Percentiles rank a stretch among this genome's conserved stretches.
phyloP scores from a whole-genome alignment of 2,329 filamentous ascomycete genomes.

The Exophiala sp. region DNA sequence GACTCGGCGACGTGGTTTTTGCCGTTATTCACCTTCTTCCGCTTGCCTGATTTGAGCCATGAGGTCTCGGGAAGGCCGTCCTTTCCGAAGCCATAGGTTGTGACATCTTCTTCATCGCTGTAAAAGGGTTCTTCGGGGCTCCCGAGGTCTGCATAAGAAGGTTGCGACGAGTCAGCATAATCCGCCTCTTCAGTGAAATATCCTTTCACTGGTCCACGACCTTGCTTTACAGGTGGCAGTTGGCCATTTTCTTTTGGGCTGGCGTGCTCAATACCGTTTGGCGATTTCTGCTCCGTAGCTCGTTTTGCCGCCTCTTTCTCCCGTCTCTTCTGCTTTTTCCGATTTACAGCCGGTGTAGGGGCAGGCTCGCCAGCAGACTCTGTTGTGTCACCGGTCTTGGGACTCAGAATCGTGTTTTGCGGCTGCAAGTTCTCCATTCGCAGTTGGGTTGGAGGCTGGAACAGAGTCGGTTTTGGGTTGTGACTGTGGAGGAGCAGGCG shows the following conservation, averaged over 20 bases:
- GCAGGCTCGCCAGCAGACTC: slow-evolving; percentile 27
- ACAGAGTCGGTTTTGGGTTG: slow-evolving; percentile 11
- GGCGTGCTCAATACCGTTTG: slow-evolving; percentile 28
- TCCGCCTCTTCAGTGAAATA: slow-evolving; percentile 31
- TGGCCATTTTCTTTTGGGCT: slow-evolving; percentile 15
- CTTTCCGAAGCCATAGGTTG: slow-evolving; percentile 34
- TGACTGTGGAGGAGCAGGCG: slow-evolving; percentile 13
- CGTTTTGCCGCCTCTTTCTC: slow-evolving; percentile 74
- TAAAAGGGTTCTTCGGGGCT: slow-evolving; percentile 52
- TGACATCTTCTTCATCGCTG: slow-evolving; percentile 51
- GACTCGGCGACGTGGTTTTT: slow-evolving; percentile 8
- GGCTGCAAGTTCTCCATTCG: slow-evolving; percentile 27
- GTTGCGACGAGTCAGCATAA: slow-evolving; percentile 32
- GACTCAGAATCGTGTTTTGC: slow-evolving; percentile 27
- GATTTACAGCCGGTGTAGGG: slow-evolving; percentile 58
- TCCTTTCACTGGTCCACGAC: slow-evolving; percentile 28
- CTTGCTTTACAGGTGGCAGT: slow-evolving; percentile 24
- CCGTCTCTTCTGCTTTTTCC: slow-evolving; percentile 91
- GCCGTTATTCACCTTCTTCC: slow-evolving; percentile 31
- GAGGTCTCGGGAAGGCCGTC: slow-evolving; percentile 28
- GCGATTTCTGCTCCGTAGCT: slow-evolving; percentile 43
- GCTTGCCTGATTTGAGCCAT: slow-evolving; percentile 28
- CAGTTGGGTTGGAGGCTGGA: slow-evolving; percentile 17
- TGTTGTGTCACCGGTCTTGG: slow-evolving; percentile 32
- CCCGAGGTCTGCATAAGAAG: slow-evolving; percentile 37